These are phyloP conservation scores for Opeltia flavorubescens DNA, from an alignment of 495 filamentous ascomycete species.

Conservation along the genomic window DNA sequence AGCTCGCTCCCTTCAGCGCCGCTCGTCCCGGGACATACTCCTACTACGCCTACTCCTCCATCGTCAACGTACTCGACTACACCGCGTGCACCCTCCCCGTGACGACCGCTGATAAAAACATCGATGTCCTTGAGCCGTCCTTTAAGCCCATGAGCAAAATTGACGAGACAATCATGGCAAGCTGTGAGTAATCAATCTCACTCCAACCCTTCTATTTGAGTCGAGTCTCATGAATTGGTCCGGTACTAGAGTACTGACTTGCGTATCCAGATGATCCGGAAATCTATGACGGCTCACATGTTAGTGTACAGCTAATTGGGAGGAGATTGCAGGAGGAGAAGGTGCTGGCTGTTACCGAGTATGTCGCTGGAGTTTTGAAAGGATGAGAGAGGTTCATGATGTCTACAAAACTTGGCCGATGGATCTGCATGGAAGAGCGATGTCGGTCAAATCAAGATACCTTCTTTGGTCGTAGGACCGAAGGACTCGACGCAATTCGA, in stretches of 20 bases:
- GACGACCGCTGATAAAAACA: constrained; percentile 35
- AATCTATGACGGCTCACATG: constrained; percentile 39
- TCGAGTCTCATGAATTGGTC: no score
- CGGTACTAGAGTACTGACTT: no score
- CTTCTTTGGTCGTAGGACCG: no score
- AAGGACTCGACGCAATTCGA: no score
- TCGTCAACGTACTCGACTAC: constrained; percentile 46
- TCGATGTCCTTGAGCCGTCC: constrained; percentile 31
- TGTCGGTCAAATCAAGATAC: no score
- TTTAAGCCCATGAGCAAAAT: constrained; percentile 26
- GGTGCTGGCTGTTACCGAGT: constrained; percentile 28
- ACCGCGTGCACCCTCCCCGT: constrained; percentile 44
- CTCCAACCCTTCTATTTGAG: no score
- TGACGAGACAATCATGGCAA: constrained; percentile 30
- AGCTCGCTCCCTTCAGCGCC: constrained; percentile 28
- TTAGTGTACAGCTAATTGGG: constrained; percentile 37
- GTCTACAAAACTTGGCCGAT: no score
- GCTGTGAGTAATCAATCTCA: no score
- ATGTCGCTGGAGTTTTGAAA: constrained; percentile 15
- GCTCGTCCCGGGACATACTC: constrained; percentile 33
- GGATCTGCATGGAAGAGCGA: background rate
- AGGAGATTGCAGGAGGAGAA: constrained; percentile 41
- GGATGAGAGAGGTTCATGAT: background rate
- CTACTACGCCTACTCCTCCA: constrained; percentile 36
- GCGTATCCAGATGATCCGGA: constrained; percentile 42